phyloP scores from a whole-genome alignment of 192 early-diverging fungal species.

The Linnemannia elongata region DNA sequence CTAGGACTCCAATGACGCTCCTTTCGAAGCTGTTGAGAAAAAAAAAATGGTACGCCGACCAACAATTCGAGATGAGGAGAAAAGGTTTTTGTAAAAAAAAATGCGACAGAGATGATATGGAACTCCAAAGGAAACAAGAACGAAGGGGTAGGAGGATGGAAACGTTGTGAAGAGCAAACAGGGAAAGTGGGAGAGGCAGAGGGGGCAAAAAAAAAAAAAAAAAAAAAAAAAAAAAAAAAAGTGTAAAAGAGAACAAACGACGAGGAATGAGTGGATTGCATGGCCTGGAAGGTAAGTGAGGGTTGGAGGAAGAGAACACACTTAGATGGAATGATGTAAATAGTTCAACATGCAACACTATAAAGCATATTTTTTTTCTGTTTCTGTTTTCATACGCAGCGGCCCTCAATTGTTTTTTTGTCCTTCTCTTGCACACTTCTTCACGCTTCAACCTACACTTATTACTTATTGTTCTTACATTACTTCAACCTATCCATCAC shows the following conservation, averaged over 20 bases:
- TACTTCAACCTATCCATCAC: not conserved
- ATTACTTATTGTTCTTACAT: too few species aligned
- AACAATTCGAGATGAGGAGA: not conserved
- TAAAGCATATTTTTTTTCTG: not conserved
- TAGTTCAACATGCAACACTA: not conserved
- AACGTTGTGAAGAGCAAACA: not conserved
- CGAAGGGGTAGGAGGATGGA: not conserved
- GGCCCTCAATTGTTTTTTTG: not conserved
- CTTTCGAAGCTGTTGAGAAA: not conserved
- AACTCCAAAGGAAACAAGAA: constrained; percentile 14
- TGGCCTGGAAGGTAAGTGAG: not conserved
- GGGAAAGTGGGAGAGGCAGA: not conserved
- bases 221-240: not conserved
- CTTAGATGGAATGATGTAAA: not conserved
- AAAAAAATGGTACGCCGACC: not conserved
- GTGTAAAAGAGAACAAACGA: not conserved
- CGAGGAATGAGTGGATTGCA: not conserved
- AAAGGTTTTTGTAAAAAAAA: not conserved
- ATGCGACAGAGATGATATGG: not conserved
- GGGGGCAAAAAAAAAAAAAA: not conserved
- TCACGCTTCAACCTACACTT: not conserved
- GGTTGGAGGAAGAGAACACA: not conserved
- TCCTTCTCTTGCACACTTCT: not conserved
- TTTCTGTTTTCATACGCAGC: not conserved
- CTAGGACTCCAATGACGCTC: not conserved